Base-by-base conservation (phyloP, 495 filamentous ascomycete species). In the Neurospora cerealis region DNA sequence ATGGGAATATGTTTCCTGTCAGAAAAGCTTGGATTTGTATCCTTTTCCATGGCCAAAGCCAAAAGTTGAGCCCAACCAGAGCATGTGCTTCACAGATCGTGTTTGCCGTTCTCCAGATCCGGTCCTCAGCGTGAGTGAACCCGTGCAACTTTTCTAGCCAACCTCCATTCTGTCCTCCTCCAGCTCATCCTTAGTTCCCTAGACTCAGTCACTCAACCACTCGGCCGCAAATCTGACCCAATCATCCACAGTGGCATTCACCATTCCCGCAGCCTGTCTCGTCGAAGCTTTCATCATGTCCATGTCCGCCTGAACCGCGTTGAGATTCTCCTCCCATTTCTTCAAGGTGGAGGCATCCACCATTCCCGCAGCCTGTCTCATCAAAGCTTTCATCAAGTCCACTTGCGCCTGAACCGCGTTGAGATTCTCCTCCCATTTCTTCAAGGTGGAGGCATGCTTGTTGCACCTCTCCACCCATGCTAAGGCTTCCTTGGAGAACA, bases 261-360 rank as follows among this genome's bases (percentile, higher is more conserved):
- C 1, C 4, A 2, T 6, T 42, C 0, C 40, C 40, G 0, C 40
- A 19, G 4, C 11, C 39, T 13, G 13, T 5, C 0, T 5, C 39
- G 5, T 13, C 39, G 11, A 11, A 4, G 2, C 39, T 41, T 15
- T 17, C 2, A 1, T 0, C 13, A 41, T 4, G 39, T 41, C 13
- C 8, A 8, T 37, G 0, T 41, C 13, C 39, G 13, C 13, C 13
- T 1, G 1, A 17, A 3, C 0, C 13, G 39, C 39, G 3, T 41
- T 5, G 39, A 41, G 11, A 15, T 41, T 13, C 11, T 15, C 10
- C 39, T 41, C 11, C 0, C 0, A 4, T 41, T 41, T 0, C 39
- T 41, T 5, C 11, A 41, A 0, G 2, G 0, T 15, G n/a, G n/a
- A n/a, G 40, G 0, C 17, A 42, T 42, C 5, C 5, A 0, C 1